Conservation (phyloP, 2,329 filamentous ascomycete species). For the Epichloe bromicola region DNA sequence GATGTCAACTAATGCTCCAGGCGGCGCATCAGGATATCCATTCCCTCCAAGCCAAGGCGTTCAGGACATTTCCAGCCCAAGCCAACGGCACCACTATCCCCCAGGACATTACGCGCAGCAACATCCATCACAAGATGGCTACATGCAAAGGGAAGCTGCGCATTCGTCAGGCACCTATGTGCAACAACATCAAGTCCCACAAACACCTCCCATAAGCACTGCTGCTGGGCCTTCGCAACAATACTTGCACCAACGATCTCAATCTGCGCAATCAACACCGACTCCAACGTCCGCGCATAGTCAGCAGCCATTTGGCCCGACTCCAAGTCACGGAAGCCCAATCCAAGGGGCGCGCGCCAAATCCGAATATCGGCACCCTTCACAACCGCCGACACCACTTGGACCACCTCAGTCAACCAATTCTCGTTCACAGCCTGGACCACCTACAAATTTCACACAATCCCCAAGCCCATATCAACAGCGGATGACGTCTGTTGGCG, state of each 20-base stretch:
- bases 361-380: conserved; percentile 32
- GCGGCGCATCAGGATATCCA: conserved; percentile 33
- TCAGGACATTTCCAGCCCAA: conserved; percentile 34
- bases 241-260: conserved; percentile 36
- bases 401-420: conserved; percentile 32
- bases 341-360: conserved; percentile 30
- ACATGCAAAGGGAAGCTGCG: conserved; percentile 25
- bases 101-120: conserved; percentile 26
- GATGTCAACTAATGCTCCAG: conserved; percentile 25
- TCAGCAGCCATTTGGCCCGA: conserved; percentile 39
- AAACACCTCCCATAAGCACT: conserved; percentile 36
- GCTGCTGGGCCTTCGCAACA: conserved; percentile 23
- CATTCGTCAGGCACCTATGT: conserved; percentile 27
- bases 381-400: conserved; percentile 41
- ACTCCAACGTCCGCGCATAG: conserved; percentile 51
- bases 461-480: conserved; percentile 50
- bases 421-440: conserved; percentile 26
- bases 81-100: conserved; percentile 40
- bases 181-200: conserved; percentile 30
- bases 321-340: conserved; percentile 42
- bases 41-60: conserved; percentile 33
- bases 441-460: conserved; percentile 29
- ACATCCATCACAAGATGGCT: conserved; percentile 30
- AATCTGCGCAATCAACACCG: conserved; percentile 44
- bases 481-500: conserved; percentile 21